phyloP scores from a whole-genome alignment of 148 eudicot species.

The Euryodendron excelsum region DNA sequence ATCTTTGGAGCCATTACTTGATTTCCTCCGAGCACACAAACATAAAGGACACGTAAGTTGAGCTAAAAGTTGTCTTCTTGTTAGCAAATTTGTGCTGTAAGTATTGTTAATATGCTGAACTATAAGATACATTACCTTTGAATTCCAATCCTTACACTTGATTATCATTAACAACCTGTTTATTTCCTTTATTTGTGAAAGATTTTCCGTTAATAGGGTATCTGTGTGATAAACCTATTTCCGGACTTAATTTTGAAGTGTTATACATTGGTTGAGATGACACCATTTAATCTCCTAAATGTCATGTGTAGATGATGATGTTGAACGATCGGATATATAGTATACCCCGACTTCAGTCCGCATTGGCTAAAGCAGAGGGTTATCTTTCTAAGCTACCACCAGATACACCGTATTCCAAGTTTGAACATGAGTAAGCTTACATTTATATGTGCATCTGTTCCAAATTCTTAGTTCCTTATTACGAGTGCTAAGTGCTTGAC shows the following conservation, averaged over 20 bases:
- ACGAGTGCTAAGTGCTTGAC: background rate
- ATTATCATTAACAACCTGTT: background rate
- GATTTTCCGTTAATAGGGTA: background rate
- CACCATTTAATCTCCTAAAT: background rate
- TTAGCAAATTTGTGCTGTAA: background rate
- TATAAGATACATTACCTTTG: background rate
- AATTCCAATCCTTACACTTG: background rate
- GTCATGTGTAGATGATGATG: conserved; percentile 64
- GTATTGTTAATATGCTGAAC: background rate
- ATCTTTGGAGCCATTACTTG: conserved; percentile 83
- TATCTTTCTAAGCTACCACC: conserved; percentile 63
- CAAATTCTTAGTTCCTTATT: background rate
- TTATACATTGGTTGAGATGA: background rate
- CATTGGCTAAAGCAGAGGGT: conserved; percentile 82
- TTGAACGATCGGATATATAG: conserved; percentile 80
- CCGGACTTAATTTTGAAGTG: background rate
- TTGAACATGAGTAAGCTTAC: conserved; percentile 63
- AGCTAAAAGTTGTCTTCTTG: background rate
- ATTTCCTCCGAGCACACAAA: conserved; percentile 82
- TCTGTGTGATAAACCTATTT: background rate
- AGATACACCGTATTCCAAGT: conserved; percentile 72
- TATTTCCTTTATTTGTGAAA: background rate
- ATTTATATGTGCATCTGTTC: background rate
- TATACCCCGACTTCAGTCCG: conserved; percentile 65
- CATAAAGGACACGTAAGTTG: conserved; percentile 80